phyloP scores from a whole-genome alignment of 306 rosid species.

The Sicyos edulis region DNA sequence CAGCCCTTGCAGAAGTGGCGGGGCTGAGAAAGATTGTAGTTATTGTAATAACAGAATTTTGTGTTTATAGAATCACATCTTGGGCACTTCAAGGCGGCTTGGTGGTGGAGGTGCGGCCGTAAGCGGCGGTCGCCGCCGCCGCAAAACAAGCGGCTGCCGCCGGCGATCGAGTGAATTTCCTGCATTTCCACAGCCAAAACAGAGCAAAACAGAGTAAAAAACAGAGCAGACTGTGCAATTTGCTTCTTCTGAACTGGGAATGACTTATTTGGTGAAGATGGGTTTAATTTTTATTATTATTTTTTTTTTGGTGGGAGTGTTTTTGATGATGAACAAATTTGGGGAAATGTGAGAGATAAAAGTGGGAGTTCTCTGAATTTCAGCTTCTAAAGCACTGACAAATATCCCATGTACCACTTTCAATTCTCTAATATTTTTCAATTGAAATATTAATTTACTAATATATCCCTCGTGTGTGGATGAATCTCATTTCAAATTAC shows the following conservation, averaged over 20 bases:
- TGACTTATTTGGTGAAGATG: background rate
- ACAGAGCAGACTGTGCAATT: too few species aligned
- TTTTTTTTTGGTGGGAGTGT: background rate
- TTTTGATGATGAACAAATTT: conserved; percentile 12
- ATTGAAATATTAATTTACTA: too few species aligned
- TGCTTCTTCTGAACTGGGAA: too few species aligned
- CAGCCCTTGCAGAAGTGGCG: conserved; percentile 97
- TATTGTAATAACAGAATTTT: conserved; percentile 92
- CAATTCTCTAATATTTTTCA: background rate
- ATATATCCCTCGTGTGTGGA: too few species aligned
- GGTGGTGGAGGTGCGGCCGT: conserved; percentile 41
- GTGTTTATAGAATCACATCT: conserved; percentile 91
- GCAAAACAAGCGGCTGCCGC: too few species aligned
- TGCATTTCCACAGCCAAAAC: conserved; percentile 49
- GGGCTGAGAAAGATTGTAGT: conserved; percentile 95
- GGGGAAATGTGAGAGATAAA: conserved; percentile 21
- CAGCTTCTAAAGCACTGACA: conserved; percentile 37
- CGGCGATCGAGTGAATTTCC: conserved; percentile 65
- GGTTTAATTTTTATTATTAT: background rate
- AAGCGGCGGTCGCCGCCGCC: conserved; percentile 40
- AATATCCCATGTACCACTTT: conserved; percentile 42
- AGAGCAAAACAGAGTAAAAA: too few species aligned
- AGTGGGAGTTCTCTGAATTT: conserved; percentile 6
- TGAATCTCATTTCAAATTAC: too few species aligned
- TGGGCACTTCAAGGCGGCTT: conserved; percentile 65